Evolutionary conservation across 768 basidiomycete species (phyloP).

Genomic region (Saitozyma podzolica): DNA sequence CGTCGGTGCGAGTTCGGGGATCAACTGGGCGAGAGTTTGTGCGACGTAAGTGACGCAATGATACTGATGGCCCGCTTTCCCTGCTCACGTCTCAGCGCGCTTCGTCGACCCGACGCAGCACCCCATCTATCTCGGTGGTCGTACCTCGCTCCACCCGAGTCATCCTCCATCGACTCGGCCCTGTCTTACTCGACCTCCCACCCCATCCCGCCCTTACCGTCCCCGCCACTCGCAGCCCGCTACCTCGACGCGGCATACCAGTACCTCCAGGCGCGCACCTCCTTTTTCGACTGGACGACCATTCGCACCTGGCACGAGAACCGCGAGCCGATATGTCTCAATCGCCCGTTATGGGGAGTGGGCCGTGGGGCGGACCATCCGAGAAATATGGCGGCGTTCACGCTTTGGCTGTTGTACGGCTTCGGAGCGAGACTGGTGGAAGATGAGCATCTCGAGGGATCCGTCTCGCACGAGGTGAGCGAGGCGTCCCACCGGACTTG

Average conservation of each 20-base stretch:
- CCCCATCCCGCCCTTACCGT: constrained; percentile 30
- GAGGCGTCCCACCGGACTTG: neutral
- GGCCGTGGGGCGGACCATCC: constrained; percentile 28
- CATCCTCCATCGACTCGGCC: constrained; percentile 30
- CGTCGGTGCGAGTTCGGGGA: constrained; percentile 37
- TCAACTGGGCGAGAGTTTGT: constrained; percentile 43
- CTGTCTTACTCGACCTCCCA: constrained; percentile 31
- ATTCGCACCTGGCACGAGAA: constrained; percentile 27
- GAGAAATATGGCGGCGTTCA: constrained; percentile 29
- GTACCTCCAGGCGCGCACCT: constrained; percentile 21
- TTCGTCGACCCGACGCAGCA: constrained; percentile 26
- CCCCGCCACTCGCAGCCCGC: constrained; percentile 22
- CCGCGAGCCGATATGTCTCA: constrained; percentile 29
- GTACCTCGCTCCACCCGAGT: constrained; percentile 32
- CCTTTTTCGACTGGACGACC: constrained; percentile 19
- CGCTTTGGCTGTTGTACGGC: constrained; percentile 34
- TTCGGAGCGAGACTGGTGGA: constrained; percentile 34
- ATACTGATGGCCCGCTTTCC: neutral
- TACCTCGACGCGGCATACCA: constrained; percentile 25
- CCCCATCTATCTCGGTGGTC: constrained; percentile 31
- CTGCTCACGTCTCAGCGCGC: constrained; percentile 17
- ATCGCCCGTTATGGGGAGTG: constrained; percentile 30
- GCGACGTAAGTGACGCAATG: constrained; percentile 26
- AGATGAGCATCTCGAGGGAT: constrained; percentile 30
- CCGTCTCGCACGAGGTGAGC: constrained; percentile 30